A percentile compares a stretch with the other conserved stretches of the same genome.
These are phyloP conservation scores for Peronospora belbahrii DNA, from an alignment of 352 stramenopile genomes.

Conservation along the genomic window DNA sequence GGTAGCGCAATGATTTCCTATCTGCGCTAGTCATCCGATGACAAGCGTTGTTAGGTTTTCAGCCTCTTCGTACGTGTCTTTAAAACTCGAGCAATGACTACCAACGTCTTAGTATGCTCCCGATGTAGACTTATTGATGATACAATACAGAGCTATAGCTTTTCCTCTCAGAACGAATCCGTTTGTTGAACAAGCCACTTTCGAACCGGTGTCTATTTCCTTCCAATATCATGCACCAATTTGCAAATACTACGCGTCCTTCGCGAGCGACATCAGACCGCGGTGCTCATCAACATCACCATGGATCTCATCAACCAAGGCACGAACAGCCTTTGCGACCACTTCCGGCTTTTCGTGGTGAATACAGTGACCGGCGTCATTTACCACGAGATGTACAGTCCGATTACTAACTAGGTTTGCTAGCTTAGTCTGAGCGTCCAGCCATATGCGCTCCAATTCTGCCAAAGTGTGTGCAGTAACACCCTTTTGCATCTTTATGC, in stretches of 20 bases:
- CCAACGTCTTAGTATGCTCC: no score
- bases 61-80: no score
- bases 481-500: conserved; percentile 47
- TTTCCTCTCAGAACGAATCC: no score
- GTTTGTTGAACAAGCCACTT: not conserved
- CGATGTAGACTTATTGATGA: no score
- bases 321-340: conserved; percentile 43
- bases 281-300: conserved; percentile 17
- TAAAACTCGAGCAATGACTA: no score
- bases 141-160: no score
- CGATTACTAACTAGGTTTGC: conserved; percentile 35
- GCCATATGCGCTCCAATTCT: conserved; percentile 60
- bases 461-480: conserved; percentile 34
- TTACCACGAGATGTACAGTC: conserved; percentile 43
- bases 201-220: not conserved
- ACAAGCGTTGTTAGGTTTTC: no score
- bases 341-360: conserved; percentile 66
- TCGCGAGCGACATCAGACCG: conserved; percentile 23
- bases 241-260: conserved; percentile 3
- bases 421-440: conserved; percentile 46
- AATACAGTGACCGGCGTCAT: conserved; percentile 59
- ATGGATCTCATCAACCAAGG: conserved; percentile 42
- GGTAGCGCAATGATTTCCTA: no score
- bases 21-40: no score
- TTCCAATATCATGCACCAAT: not conserved